Percentiles rank a stretch among this genome's conserved stretches.
phyloP scores from a whole-genome alignment of 345 rosid genomes.

The Pseudoturritis turrita region DNA sequence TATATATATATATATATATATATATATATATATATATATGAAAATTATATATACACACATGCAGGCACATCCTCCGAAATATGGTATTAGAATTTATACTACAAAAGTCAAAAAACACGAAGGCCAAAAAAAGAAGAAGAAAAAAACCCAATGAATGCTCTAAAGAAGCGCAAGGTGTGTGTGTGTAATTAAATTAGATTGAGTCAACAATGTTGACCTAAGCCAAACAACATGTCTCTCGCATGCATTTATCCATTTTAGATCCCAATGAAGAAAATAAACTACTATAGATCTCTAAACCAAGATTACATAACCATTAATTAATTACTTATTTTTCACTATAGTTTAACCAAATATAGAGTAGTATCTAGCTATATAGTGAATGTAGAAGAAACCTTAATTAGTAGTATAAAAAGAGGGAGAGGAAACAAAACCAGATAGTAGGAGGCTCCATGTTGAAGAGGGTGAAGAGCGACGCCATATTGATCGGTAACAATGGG shows the following conservation, averaged over 20 bases:
- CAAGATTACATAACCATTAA: constrained; percentile 5
- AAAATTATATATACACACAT: constrained; percentile 13
- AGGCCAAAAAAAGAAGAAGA: constrained; percentile 20
- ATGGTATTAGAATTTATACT: constrained; percentile 7
- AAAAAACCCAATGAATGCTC: constrained; percentile 28
- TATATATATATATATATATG: too few relatives aligned
- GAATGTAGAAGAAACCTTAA: neutral
- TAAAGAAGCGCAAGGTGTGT: constrained; percentile 16
- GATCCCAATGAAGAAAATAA: constrained; percentile 36
- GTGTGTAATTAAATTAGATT: constrained; percentile 26
- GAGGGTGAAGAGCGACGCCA: constrained; percentile 76
- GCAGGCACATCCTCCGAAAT: constrained; percentile 32
- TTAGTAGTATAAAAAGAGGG: neutral
- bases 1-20: too few relatives aligned
- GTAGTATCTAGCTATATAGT: constrained; percentile 16
- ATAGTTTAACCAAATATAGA: neutral
- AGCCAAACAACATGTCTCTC: constrained; percentile 39
- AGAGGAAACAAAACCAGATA: constrained; percentile 48
- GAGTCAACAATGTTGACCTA: constrained; percentile 34
- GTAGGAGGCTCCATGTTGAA: constrained; percentile 80
- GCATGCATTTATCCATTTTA: constrained; percentile 41
- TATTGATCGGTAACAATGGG: constrained; percentile 77
- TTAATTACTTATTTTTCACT: neutral
- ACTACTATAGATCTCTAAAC: constrained; percentile 14
- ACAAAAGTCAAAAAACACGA: constrained; percentile 36